Conservation (phyloP, 1,284 basidiomycete genomes). For the Ceratobasidium papillatum region DNA sequence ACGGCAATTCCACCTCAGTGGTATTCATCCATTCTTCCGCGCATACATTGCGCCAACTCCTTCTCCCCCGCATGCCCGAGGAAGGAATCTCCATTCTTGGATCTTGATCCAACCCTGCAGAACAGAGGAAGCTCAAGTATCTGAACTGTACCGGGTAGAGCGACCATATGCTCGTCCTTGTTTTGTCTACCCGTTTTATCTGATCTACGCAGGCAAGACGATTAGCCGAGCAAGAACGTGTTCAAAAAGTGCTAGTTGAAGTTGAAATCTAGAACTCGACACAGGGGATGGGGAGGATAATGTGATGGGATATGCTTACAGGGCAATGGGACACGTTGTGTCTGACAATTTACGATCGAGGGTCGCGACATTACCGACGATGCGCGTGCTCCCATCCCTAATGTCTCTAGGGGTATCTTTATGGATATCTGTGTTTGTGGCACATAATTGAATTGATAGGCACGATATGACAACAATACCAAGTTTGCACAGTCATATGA, state of each 20-base stretch:
- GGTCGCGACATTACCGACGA: not conserved
- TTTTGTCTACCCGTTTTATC: conserved; percentile 14
- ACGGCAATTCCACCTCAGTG: not conserved
- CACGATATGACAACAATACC: not conserved
- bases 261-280: not conserved
- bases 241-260: not conserved
- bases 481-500: not conserved
- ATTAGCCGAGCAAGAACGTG: conserved; percentile 1
- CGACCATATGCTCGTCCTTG: not conserved
- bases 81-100: not conserved
- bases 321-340: conserved; percentile 18
- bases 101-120: conserved; percentile 29
- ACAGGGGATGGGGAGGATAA: conserved; percentile 4
- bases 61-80: not conserved
- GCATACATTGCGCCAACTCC: not conserved
- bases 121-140: conserved; percentile 16
- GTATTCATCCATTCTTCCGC: not conserved
- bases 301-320: not conserved
- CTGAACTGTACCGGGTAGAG: not conserved
- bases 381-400: not conserved
- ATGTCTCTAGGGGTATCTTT: not conserved
- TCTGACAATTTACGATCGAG: not conserved
- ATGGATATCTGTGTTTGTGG: not conserved
- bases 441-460: not conserved
- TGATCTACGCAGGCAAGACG: not conserved